Evolutionary conservation across 306 rosid species (phyloP).

Genomic region (Ormosia emarginata): DNA sequence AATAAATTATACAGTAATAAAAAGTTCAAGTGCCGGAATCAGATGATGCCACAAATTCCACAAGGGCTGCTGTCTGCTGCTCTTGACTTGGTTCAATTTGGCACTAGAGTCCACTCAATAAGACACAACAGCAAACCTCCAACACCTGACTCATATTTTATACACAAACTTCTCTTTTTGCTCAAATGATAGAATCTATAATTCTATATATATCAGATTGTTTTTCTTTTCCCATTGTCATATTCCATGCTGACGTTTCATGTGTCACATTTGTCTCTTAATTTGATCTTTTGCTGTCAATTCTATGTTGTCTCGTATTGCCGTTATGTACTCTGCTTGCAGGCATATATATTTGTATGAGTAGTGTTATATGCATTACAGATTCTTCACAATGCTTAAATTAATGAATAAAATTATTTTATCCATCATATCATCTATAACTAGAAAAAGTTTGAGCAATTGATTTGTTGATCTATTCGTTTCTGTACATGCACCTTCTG

Average conservation of each 20-base stretch:
- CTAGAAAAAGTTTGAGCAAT: no score
- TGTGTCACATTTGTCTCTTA: conserved; percentile 29
- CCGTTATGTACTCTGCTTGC: neutral
- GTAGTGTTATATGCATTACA: no score
- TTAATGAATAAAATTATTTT: no score
- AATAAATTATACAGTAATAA: neutral
- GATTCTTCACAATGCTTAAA: no score
- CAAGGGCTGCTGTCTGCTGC: neutral
- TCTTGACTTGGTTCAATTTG: conserved; percentile 13
- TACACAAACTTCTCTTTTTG: neutral
- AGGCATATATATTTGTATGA: neutral
- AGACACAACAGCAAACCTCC: conserved; percentile 34
- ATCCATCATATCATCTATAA: no score
- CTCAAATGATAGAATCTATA: neutral
- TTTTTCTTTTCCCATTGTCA: conserved; percentile 19
- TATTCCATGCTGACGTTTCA: neutral
- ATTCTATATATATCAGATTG: neutral
- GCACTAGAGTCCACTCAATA: conserved; percentile 26
- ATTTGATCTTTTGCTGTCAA: conserved; percentile 23
- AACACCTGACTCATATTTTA: conserved; percentile 15
- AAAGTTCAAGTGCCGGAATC: neutral
- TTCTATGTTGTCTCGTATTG: conserved; percentile 2
- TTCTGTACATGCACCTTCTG: no score
- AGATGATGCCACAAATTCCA: neutral
- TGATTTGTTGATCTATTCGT: no score